Evolutionary conservation across 1,139 yeast species (phyloP), one percentile per base, ranked within the genome.

Genomic region (Sugiyamaella neomexicana): DNA sequence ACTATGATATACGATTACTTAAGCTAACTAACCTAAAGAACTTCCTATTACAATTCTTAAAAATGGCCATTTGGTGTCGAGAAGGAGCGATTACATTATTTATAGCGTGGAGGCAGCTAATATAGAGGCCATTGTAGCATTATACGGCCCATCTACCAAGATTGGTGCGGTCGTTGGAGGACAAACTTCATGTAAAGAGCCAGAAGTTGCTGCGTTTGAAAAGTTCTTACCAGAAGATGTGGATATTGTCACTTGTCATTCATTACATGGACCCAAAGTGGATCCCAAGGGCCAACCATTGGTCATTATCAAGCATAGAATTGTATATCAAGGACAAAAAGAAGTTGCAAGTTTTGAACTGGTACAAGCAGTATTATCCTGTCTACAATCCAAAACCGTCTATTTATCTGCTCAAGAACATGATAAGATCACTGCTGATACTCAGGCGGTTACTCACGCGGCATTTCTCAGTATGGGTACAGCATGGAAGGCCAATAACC

Each of bases 381-480:
- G 96, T 65, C 77, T 93, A 57, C 75, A 85, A 40, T 88, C 97
- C 16, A 86, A 86, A 62, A 77, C 80, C 44, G 98, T 90, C n/a
- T 78, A 81, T 53, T 75, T 93, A 42, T 78, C 89, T 0, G 96
- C 95, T 5, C 77, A 81, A 58, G 90, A 91, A 66, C 99, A 93
- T 69, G 99, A 93, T 67, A 81, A 81, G 61, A 93, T 93, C 58
- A 93, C 99, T 0, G 99, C 99, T 0, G 99, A 93, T 68, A 95
- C 98, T 2, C 99, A 93, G 70, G 99, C 98, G 0, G 97, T 93
- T 13, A 93, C 99, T 0, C 99, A 93, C 68, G 98, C 98, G 5
- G 98, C 98, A 0, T 93, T 93, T 67, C 75, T 93, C 57, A 86
- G 95, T 52, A 93, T 93, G 99, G 99, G 99, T 1, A 83, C 85